Conservation (phyloP, 176 grass and related monocot species). For the Themeda triandra region DNA sequence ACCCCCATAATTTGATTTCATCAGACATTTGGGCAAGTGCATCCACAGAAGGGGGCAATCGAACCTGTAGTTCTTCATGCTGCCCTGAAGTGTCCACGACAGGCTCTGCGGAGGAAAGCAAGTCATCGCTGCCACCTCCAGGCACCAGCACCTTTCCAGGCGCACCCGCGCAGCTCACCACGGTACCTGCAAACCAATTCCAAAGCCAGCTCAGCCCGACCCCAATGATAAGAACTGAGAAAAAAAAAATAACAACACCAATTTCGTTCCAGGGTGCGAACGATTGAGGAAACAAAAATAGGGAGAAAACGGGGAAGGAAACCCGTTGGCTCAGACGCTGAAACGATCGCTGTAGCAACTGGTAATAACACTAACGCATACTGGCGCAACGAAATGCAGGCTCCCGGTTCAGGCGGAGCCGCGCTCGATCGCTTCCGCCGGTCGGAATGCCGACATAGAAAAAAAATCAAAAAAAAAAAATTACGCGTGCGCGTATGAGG, state of each 20-base stretch:
- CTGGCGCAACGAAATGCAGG: not conserved
- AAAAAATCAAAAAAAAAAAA: not conserved
- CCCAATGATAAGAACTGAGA: not conserved
- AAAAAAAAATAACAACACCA: not conserved
- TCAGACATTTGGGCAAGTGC: not conserved
- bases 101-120: constrained; percentile 35
- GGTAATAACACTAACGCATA: constrained; percentile 16
- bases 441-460: not conserved
- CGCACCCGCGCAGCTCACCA: constrained; percentile 38
- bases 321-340: not conserved
- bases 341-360: constrained; percentile 4
- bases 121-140: constrained; percentile 47
- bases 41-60: not conserved
- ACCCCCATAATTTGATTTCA: not conserved
- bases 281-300: not conserved
- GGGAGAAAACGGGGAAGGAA: not conserved
- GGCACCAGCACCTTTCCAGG: constrained; percentile 77
- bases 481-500: not conserved
- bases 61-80: constrained; percentile 47
- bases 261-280: too few relatives aligned
- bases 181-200: constrained; percentile 39
- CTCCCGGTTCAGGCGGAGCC: not conserved
- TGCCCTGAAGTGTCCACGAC: not conserved
- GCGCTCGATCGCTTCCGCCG: not conserved
- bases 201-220: not conserved